Conservation (phyloP, 2,329 filamentous ascomycete genomes). For the Aspergillus glaucus region DNA sequence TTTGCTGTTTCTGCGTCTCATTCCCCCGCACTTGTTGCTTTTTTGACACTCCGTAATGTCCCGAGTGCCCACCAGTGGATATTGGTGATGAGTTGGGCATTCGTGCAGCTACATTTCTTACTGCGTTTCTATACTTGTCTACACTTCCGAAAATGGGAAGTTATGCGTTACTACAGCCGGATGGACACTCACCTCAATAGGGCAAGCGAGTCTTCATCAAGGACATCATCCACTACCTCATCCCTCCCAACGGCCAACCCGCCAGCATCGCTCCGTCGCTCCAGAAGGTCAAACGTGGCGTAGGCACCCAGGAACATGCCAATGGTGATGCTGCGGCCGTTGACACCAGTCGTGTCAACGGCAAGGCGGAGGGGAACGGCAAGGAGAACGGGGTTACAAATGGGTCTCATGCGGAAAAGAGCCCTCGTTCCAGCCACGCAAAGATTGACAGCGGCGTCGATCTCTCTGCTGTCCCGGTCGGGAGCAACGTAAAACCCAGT, state of each 20-base stretch:
- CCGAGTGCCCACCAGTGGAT: not conserved
- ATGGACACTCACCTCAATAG: conserved; percentile 37
- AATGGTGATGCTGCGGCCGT: conserved; percentile 12
- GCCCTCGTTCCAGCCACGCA: conserved; percentile 7
- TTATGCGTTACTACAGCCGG: no score
- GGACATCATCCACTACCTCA: conserved; percentile 89
- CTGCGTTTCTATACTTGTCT: not conserved
- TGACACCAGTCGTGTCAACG: conserved; percentile 18
- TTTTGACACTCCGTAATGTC: conserved; percentile 1
- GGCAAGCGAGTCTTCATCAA: conserved; percentile 96
- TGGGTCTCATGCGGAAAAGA: conserved; percentile 9
- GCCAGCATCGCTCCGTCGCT: conserved; percentile 75
- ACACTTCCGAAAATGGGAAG: no score
- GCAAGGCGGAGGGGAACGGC: conserved; percentile 9
- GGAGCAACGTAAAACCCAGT: conserved; percentile 3
- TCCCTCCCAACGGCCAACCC: conserved; percentile 64
- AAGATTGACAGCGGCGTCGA: conserved; percentile 4
- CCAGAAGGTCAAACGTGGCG: conserved; percentile 50
- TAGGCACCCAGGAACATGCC: conserved; percentile 44
- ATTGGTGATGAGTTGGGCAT: no score
- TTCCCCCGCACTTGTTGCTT: conserved; percentile 5
- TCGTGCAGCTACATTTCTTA: not conserved
- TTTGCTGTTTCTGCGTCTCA: conserved; percentile 9
- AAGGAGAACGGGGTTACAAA: conserved; percentile 10
- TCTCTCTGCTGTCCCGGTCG: conserved; percentile 3